Evolutionary conservation across 2,329 filamentous ascomycete genomes (phyloP).

Genomic region (Alternaria hordeiaustralica): DNA sequence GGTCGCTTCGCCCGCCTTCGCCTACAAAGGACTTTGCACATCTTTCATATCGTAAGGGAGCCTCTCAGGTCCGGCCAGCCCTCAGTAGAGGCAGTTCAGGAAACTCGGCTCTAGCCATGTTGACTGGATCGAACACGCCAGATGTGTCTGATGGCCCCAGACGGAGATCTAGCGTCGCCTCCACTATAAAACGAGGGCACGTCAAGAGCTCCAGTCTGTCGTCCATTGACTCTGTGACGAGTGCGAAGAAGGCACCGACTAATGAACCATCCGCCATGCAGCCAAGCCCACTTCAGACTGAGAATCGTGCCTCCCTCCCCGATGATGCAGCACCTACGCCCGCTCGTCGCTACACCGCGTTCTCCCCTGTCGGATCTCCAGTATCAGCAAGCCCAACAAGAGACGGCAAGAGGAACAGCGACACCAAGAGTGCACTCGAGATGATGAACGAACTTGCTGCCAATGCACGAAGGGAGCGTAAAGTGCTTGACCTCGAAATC

Average conservation of each 20-base stretch:
- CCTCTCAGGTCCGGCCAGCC: conserved; percentile 54
- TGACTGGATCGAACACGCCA: conserved; percentile 33
- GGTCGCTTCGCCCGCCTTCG: conserved; percentile 49
- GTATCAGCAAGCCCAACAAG: conserved; percentile 65
- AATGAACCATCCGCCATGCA: conserved; percentile 30
- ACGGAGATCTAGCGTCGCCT: conserved; percentile 43
- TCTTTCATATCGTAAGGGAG: conserved; percentile 57
- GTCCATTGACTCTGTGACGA: conserved; percentile 53
- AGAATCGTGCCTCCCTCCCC: conserved; percentile 37
- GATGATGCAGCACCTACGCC: conserved; percentile 38
- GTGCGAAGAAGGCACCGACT: conserved; percentile 35
- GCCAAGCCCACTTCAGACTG: conserved; percentile 44
- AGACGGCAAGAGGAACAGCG: conserved; percentile 60
- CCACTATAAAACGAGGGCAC: conserved; percentile 39
- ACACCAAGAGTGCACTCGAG: conserved; percentile 57
- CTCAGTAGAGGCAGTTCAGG: conserved; percentile 41
- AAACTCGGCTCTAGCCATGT: conserved; percentile 41
- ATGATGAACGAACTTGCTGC: conserved; percentile 77
- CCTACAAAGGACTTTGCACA: conserved; percentile 57
- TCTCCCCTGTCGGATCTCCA: conserved; percentile 37
- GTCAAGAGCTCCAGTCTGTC: conserved; percentile 53
- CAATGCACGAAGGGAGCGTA: conserved; percentile 89
- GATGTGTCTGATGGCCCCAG: conserved; percentile 33
- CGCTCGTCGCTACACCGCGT: conserved; percentile 26
- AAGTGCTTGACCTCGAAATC: conserved; percentile 95